Percentiles rank a stretch among this genome's conserved stretches.
Conservation (phyloP, 768 basidiomycete species). For the Lactarius trivialis region DNA sequence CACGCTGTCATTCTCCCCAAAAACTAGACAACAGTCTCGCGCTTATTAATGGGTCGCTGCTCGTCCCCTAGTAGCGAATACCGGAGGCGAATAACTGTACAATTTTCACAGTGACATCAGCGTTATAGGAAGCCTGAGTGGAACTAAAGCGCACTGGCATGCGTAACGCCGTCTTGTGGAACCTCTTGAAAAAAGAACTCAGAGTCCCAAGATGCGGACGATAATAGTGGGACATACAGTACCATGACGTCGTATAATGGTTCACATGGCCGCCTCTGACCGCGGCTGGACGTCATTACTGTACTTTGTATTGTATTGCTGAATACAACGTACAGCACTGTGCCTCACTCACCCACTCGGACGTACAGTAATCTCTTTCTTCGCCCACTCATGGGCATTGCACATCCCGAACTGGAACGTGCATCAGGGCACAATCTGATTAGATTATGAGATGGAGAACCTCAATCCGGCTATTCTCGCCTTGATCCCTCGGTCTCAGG, state of each 20-base stretch:
- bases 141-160: neutral
- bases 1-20: neutral
- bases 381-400: neutral
- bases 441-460: neutral
- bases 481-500: no score
- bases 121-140: neutral
- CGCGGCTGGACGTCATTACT: neutral
- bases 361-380: neutral
- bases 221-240: no score
- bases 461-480: neutral
- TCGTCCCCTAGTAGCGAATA: neutral
- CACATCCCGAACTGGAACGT: neutral
- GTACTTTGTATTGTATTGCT: neutral
- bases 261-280: neutral
- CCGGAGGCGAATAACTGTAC: neutral
- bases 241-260: no score
- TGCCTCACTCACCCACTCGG: constrained; percentile 8
- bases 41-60: neutral
- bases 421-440: constrained; percentile 1
- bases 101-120: neutral
- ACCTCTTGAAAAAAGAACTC: neutral
- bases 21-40: neutral
- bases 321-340: no score
- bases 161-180: neutral
- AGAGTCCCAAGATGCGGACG: no score